Evolutionary conservation across 441 rosid species (phyloP), one percentile per base, ranked within the genome.

Genomic region (Erodium chrysanthum): DNA sequence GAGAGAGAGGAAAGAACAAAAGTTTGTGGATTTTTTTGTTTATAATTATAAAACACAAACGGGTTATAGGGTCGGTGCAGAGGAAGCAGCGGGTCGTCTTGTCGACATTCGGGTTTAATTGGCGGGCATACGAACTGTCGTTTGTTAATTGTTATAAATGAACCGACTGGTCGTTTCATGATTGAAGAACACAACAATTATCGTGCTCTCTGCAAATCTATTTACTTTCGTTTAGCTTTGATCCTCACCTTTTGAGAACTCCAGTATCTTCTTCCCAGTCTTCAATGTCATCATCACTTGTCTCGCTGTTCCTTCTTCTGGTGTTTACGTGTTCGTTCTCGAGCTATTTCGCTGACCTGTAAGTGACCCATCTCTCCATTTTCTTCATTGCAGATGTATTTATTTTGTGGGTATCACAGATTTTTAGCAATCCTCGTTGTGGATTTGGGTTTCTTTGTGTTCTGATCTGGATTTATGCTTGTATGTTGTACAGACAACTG

Each of bases 281-380:
- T 8, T 14, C 71, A 71, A 88, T 87, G 93, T 46, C 54, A 46
- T 85, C 82, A 69, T 75, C 76, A 48, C 64, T 68, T 54, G 67
- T 59, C 71, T 65, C 65, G 33, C 65, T 69, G 65, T 7, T 84
- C 72, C 77, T 84, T 66, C 66, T 82, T 64, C 66, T 66, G 71
- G 77, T 75, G 52, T 72, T 83, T 22, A 23, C 74, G 3, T 68
- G 65, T 33, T 77, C 73, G n/a, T 71, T 80, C 71, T 71, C 81
- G 66, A 22, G 68, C 74, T 76, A 73, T 63, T 82, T 67, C 42
- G 79, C 80, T 33, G 85, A 67, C 66, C 81, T 88, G 97, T 91
- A 71, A 63, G 27, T 59, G 68, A 50, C 66, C 66, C 14, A 37
- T 66, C 33, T 76, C 67, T 58, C 29, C 25, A 21, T 18, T 8